Evolutionary conservation across 2,329 filamentous ascomycete species (phyloP), one percentile per base, ranked within the genome.

Genomic region (Cordyceps militaris): DNA sequence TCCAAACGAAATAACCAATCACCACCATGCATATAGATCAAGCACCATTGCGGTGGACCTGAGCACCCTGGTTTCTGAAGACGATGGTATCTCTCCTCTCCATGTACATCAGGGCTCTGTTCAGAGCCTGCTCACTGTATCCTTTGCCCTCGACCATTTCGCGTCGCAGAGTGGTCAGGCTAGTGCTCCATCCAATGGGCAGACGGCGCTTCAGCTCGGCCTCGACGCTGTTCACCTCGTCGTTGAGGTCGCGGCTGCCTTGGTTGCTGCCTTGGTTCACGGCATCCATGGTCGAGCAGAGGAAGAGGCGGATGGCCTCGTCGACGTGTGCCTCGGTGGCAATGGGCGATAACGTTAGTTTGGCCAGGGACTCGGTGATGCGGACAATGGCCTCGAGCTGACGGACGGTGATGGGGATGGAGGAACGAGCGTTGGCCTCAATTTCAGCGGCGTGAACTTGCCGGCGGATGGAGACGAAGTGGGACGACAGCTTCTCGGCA

Each of bases 361-460:
- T 99, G 58, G 94, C 94, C 2, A 99, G 83, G 0, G 94, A 91
- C 71, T 99, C 94, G 3, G 92, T 95, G 67, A 99, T 97, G 70
- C 94, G 93, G 62, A 97, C 89, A 64, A 99, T 96, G 66, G 93
- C 93, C 73, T 99, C 94, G 6, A 99, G 83, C 71, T 99, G 94
- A 71, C 94, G 91, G 53, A 99, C 89, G 0, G 94, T 99, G 72
- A 99, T 99, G 53, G 94, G 94, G 66, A 99, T 97, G 21, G 89
- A 94, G 7, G 90, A 96, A 19, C 94, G 88, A 42, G 88, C 82
- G 71, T 97, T 96, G 62, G 92, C 88, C 67, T 96, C 89, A 46
- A 95, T 79, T 71, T 99, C 94, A 1, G 90, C 87, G 24, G 90
- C 87, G 71, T 96, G 93, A 7, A 99, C 91, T 74, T 97, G 93